Conservation (phyloP, 1,284 basidiomycete species). For the Flammula alnicola region DNA sequence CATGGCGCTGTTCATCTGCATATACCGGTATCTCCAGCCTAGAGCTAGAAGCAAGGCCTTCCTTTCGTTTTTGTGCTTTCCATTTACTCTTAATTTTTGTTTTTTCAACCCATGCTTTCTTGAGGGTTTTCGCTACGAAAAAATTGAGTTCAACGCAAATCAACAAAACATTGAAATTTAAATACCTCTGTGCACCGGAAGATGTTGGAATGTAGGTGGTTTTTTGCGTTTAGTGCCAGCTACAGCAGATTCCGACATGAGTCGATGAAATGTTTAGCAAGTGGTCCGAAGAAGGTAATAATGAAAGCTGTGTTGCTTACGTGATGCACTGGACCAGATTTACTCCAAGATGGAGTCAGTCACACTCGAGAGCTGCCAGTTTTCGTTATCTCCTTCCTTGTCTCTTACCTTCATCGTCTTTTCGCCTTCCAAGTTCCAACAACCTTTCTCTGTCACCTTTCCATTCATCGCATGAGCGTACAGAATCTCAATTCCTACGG, state of each 20-base stretch:
- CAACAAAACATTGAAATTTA: constrained; percentile 6
- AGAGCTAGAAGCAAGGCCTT: constrained; percentile 37
- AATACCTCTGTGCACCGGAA: constrained; percentile 64
- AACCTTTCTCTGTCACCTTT: constrained; percentile 53
- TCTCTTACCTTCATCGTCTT: constrained; percentile 29
- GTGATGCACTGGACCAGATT: constrained; percentile 19
- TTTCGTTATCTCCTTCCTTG: constrained; percentile 24
- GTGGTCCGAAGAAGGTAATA: constrained; percentile 18
- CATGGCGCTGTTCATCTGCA: constrained; percentile 26
- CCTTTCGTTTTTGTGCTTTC: constrained; percentile 73
- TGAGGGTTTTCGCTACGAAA: constrained; percentile 75
- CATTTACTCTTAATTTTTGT: constrained; percentile 79
- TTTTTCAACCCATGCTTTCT: constrained; percentile 73
- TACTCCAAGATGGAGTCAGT: constrained; percentile 14
- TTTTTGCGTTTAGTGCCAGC: constrained; percentile 51
- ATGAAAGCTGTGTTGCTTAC: constrained; percentile 26
- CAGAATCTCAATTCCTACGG: constrained; percentile 86
- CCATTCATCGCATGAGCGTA: constrained; percentile 84
- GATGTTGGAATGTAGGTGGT: constrained; percentile 73
- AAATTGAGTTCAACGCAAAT: constrained; percentile 7
- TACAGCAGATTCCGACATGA: constrained; percentile 27
- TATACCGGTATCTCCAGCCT: constrained; percentile 22
- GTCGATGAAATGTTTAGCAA: constrained; percentile 19
- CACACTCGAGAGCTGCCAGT: constrained; percentile 14
- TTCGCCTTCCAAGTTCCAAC: constrained; percentile 32